Base-by-base conservation (phyloP, 2,329 filamentous ascomycete species). In the Calonectria hongkongensis region DNA sequence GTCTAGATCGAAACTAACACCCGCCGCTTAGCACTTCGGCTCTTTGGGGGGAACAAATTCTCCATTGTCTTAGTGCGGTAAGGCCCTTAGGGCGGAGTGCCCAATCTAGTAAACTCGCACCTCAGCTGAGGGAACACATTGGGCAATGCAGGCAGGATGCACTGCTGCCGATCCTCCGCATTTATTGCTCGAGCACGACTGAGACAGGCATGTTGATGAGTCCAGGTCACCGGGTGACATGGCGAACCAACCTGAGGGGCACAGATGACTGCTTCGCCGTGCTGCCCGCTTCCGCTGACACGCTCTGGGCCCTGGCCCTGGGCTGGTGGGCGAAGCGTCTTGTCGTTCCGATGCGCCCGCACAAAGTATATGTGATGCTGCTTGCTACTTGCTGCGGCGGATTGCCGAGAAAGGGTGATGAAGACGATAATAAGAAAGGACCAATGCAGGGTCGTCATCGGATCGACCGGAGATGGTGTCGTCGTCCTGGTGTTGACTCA, bases 391-490 rank as follows among this genome's bases (percentile, higher is more conserved):
- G 41, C 45, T 48, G 45, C 45, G 45, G 45, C 45, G 18, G 0
- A 12, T 8, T 48, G 45, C 45, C 45, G 45, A 48, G 45, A 25
- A 25, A n/a, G 45, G 6, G 3, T 25, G 9, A 48, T 25, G 13
- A 48, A 48, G 21, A n/a, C 10, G 43, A n/a, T 21, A 21, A 48
- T 25, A 25, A 28, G 25, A 41, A 18, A 25, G 25, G n/a, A 58
- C 25, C 39, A 60, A 41, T 60, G 21, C 33, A 60, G 54, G 54
- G 54, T 41, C 33, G 33, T 60, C 64, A 66, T 68, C 66, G 66
- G 66, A 68, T 68, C 51, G 21, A 58, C 56, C 66, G 66, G 66
- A 68, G 28, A 25, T n/a, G 45, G n/a, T 36, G 51, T 21, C n/a
- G 64, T 27, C 43, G 43, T 39, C 43, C 36, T 16, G 47, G 43